Conservation (phyloP, 495 filamentous ascomycete species). For the Penicillium samsonianum region DNA sequence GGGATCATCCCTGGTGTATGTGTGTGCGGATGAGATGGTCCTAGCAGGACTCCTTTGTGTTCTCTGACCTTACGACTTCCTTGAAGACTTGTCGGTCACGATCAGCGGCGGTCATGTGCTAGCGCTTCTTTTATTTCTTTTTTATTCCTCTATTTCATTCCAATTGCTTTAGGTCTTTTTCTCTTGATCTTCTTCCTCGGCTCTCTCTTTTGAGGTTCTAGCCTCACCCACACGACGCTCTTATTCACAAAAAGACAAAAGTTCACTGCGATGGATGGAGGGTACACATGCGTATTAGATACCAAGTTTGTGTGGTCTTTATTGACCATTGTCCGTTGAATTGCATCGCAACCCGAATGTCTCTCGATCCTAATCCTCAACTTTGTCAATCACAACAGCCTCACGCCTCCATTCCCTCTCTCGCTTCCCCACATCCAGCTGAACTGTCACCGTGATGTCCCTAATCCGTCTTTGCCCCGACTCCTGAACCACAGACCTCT, state of each 20-base stretch:
- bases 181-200: conserved; percentile 50
- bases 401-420: conserved; percentile 20
- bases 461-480: conserved; percentile 11
- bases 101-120: conserved; percentile 39
- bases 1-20: conserved; percentile 22
- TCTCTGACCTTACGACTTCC: conserved; percentile 40
- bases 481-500: conserved; percentile 9
- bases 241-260: conserved; percentile 43
- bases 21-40: conserved; percentile 22
- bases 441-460: conserved; percentile 12
- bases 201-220: conserved; percentile 46
- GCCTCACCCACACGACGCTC: conserved; percentile 51
- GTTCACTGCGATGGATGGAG: conserved; percentile 31
- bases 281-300: conserved; percentile 32
- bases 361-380: conserved; percentile 9
- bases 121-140: conserved; percentile 48
- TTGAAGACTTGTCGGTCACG: conserved; percentile 39
- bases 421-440: conserved; percentile 11
- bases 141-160: conserved; percentile 40
- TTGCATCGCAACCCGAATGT: conserved; percentile 22
- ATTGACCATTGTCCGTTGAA: conserved; percentile 23
- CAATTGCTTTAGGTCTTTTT: conserved; percentile 32
- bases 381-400: conserved; percentile 9
- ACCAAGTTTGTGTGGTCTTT: conserved; percentile 27
- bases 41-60: conserved; percentile 24